Conservation (phyloP, 176 grass and related monocot genomes). For the Coix lacrymajobi region DNA sequence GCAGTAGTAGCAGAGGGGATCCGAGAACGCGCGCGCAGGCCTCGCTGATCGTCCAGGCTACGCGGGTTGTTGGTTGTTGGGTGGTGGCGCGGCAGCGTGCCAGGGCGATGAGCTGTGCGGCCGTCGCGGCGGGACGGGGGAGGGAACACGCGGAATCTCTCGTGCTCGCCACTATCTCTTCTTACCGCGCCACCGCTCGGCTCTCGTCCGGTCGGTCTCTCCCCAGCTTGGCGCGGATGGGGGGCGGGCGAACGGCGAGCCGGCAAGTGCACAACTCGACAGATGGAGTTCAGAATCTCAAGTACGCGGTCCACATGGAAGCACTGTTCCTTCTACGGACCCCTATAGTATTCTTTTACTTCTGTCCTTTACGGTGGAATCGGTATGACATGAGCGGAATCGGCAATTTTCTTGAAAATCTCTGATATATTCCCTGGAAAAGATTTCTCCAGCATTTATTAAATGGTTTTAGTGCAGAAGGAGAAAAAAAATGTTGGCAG, state of each 20-base stretch:
- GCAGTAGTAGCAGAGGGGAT: not conserved
- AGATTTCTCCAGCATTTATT: too few species aligned
- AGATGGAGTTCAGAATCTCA: conserved; percentile 8
- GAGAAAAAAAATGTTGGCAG: too few species aligned
- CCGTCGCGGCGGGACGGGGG: not conserved
- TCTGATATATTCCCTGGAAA: too few species aligned
- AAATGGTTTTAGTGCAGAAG: too few species aligned
- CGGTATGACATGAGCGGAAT: not conserved
- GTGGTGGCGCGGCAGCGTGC: conserved; percentile 35
- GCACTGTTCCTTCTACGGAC: not conserved
- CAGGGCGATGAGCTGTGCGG: conserved; percentile 28
- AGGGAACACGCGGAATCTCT: conserved; percentile 43
- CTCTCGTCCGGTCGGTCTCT: not conserved
- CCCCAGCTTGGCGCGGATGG: not conserved
- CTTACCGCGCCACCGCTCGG: not conserved
- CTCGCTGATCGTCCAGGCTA: not conserved
- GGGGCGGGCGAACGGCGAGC: conserved; percentile 26
- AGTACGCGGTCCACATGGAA: conserved; percentile 23
- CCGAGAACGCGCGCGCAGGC: not conserved
- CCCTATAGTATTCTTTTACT: not conserved
- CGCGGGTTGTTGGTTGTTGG: conserved; percentile 39
- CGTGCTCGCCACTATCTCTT: conserved; percentile 9
- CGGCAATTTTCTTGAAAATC: not conserved
- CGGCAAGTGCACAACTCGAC: conserved; percentile 27
- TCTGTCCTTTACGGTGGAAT: not conserved